Evolutionary conservation across 116 monocot species (phyloP), one percentile per base, ranked within the genome.

Genomic region (Posidonia oceanica): DNA sequence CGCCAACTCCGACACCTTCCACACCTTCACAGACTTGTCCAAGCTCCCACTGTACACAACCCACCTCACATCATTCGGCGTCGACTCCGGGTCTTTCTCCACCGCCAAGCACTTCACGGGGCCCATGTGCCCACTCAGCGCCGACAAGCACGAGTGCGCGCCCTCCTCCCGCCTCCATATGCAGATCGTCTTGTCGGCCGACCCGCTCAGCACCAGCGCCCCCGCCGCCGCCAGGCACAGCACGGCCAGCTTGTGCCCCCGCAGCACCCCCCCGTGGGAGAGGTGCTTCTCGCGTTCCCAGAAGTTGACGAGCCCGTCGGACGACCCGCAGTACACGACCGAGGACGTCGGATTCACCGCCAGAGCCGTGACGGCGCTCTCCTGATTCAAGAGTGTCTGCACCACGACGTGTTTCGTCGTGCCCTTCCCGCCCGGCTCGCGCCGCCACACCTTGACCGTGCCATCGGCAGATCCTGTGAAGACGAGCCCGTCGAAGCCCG

Each of bases 391-490:
- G 41, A 87, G 54, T 10, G 80, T 84, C 70, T 78, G 72, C 14
- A 71, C 67, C 5, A 52, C 36, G 16, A 36, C 18, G 76, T 86
- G 86, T 36, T 63, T 62, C 10, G 68, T 59, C 4, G 44, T 10
- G 48, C 48, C 68, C 58, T 74, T 85, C 56, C 21, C 80, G 2
- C 17, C 7, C 60, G 57, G 2, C 75, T 91, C 87, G 20, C 85
- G 14, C 36, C 61, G 53, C 91, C 88, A 91, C 20, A 79, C 67
- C 65, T 91, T 91, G 37, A 91, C 80, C 7, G 85, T 81, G 7
- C 91, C 91, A 48, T 91, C 91, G 13, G 87, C 88, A n/a, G 85
- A 91, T 2, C 85, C 85, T 3, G 91, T 81, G 75, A 88, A 78
- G 7, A 91, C 77, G 3, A 80, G 15, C 10, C 73, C 81, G n/a